Evolutionary conservation across 208 protist species (phyloP).

Genomic region (Wallacemonas sp.): DNA sequence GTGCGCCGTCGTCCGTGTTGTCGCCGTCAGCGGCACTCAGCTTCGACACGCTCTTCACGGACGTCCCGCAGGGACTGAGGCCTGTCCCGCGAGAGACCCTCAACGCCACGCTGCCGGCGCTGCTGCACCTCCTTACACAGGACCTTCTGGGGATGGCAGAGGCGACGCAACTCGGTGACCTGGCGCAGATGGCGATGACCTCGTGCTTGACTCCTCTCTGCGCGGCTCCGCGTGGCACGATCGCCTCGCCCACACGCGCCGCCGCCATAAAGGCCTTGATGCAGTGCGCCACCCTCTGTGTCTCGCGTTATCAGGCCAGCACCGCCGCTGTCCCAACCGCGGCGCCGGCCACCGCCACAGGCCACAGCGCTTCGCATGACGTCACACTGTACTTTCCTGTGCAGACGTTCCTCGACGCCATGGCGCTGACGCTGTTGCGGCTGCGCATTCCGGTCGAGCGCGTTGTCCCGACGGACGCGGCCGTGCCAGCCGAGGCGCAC

Average conservation of each 20-base stretch:
- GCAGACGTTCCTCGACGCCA: slow-evolving; percentile 38
- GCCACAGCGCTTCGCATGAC: not conserved
- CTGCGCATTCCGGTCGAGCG: slow-evolving; percentile 21
- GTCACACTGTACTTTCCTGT: not conserved
- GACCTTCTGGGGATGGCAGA: slow-evolving; percentile 58
- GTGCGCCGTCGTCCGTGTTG: slow-evolving; percentile 22
- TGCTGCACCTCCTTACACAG: slow-evolving; percentile 56
- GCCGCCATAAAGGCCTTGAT: slow-evolving; percentile 56
- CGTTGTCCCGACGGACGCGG: slow-evolving; percentile 33
- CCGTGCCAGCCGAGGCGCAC: not conserved
- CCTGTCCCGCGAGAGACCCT: slow-evolving; percentile 74
- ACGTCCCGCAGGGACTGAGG: slow-evolving; percentile 57
- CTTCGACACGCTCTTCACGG: slow-evolving; percentile 55
- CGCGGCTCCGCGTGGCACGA: slow-evolving; percentile 37
- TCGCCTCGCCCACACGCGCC: slow-evolving; percentile 30
- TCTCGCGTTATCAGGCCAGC: slow-evolving; percentile 25
- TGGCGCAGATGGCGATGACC: slow-evolving; percentile 51
- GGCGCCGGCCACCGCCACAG: not conserved
- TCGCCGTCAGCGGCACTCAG: slow-evolving; percentile 16
- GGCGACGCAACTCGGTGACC: slow-evolving; percentile 20
- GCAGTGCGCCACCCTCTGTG: slow-evolving; percentile 51
- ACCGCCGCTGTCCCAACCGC: slow-evolving; percentile 13
- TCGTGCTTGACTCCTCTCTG: slow-evolving; percentile 74
- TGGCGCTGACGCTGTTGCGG: slow-evolving; percentile 30
- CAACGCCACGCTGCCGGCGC: slow-evolving; percentile 54